Conservation (phyloP, 495 filamentous ascomycete species). For the Xylaria curta region DNA sequence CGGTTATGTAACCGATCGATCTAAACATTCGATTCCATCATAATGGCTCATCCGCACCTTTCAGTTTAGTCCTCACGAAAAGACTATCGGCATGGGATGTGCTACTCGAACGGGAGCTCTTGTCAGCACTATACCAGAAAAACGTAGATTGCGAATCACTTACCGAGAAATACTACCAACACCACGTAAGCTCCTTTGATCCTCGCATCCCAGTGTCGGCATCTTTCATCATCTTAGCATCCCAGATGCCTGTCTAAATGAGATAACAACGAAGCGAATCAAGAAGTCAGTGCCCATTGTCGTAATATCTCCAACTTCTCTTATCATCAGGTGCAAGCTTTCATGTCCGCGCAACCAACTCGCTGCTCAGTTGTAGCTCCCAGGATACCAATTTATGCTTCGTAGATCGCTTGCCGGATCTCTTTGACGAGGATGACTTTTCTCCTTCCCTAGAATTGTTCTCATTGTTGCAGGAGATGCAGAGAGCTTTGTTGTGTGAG, state of each 20-base stretch:
- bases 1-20: not conserved
- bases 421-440: not conserved
- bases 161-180: not conserved
- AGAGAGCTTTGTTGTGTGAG: slow-evolving; percentile 23
- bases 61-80: not conserved
- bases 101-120: not conserved
- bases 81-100: not conserved
- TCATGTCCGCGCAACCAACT: slow-evolving; percentile 22
- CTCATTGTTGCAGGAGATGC: not conserved
- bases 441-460: not conserved
- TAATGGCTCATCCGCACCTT: not conserved
- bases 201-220: too few species aligned
- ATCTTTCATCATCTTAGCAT: too few species aligned
- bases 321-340: too few species aligned
- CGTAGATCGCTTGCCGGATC: slow-evolving; percentile 1
- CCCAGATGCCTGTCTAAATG: not conserved
- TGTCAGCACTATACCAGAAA: not conserved
- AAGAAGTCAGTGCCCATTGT: too few species aligned
- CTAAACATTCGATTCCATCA: not conserved
- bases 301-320: too few species aligned
- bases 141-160: not conserved
- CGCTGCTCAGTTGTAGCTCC: slow-evolving; percentile 25
- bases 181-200: not conserved
- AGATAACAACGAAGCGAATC: too few species aligned
- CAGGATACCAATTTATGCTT: slow-evolving; percentile 26